Base-by-base conservation (phyloP, 257 asterid genomes). In the Agastache rugosa region DNA sequence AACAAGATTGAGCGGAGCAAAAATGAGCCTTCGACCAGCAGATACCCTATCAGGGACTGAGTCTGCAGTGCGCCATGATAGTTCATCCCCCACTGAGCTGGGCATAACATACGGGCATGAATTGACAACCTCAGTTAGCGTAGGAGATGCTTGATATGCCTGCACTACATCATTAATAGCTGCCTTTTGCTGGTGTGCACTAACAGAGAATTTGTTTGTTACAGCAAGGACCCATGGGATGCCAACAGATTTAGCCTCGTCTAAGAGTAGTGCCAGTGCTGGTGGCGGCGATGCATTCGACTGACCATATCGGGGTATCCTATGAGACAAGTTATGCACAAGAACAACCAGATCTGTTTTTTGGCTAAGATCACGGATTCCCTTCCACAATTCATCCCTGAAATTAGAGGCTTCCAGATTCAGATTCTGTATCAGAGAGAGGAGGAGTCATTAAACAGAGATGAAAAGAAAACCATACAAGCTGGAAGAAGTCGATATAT, bases 311-410 rank as follows among this genome's bases (percentile, higher is more conserved):
- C 80, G 86, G 45, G 99, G 99, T 83, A 95, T 85, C 75, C 93
- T 89, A 82, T 95, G 99, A 29, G 98, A 95, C 54, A 95, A 84
- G 85, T 95, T 95, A 77, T 95, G 99, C 72, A 95, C 99, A 62
- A 95, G 98, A 78, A 95, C 88, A 55, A 95, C 87, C 75, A 95
- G 77, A 85, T 95, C 99, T 1, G 90, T 87, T 84, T 92, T 94
- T 87, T 87, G 88, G 77, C 90, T 89, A 25, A 90, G 94, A 71
- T 95, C 97, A 23, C 97, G 96, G 71, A 92, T 95, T 75, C 99
- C 99, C 81, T 80, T 90, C 98, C 99, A 95, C 27, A 92, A 81
- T 76, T 95, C 99, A 70, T 95, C 95, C 83, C 99, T 90, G 86
- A 95, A 95, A 79, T 77, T 83, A 66, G 98, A 87, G 74, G 91